Evolutionary conservation across 768 basidiomycete genomes (phyloP), one percentile per base, ranked within the genome.

Genomic region (Lactarius evosmus): DNA sequence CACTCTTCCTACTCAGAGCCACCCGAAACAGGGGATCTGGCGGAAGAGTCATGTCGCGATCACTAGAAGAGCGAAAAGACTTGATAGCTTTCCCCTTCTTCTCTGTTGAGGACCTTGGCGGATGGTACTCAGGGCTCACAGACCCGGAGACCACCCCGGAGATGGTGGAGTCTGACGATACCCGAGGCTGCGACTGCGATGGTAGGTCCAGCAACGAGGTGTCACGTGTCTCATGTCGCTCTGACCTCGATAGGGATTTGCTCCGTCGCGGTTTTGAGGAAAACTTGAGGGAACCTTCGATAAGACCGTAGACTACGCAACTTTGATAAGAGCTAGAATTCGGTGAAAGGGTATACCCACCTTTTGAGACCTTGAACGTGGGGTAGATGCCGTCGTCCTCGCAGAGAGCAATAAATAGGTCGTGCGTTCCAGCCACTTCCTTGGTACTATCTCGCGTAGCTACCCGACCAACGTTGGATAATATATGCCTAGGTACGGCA

Each of bases 321-420:
- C 49, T n/a, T 52, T 56, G 12, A 38, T 34, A n/a, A 53, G 46
- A 49, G 25, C 46, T 27, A 16, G 30, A n/a, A 50, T 17, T 22
- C n/a, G 34, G 36, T 12, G 38, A 25, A 38, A 40, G 17, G 32
- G 1, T 4, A 32, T 12, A 75, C 81, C 67, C 67, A 92, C 95
- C 89, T 78, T 89, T 84, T 90, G 95, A 91, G 27, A 83, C 80
- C 75, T 86, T 91, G 77, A 95, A 95, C 63, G 91, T 80, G 30
- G 83, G 83, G 76, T 93, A 97, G 54, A 96, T 83, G 54, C 86
- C 80, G 68, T 91, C 87, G 75, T 97, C 95, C 75, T 97, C 95
- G 66, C 92, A 94, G 17, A 97, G 79, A 0, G 93, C 93, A 19
- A 86, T 81, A 73, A 93, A 95, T 51, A 98, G 77, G 74, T 97